A percentile compares a stretch with the other conserved stretches of the same genome.
Evolutionary conservation across 768 basidiomycete species (phyloP).

Genomic region (Chalciporus sphaerocephalus): DNA sequence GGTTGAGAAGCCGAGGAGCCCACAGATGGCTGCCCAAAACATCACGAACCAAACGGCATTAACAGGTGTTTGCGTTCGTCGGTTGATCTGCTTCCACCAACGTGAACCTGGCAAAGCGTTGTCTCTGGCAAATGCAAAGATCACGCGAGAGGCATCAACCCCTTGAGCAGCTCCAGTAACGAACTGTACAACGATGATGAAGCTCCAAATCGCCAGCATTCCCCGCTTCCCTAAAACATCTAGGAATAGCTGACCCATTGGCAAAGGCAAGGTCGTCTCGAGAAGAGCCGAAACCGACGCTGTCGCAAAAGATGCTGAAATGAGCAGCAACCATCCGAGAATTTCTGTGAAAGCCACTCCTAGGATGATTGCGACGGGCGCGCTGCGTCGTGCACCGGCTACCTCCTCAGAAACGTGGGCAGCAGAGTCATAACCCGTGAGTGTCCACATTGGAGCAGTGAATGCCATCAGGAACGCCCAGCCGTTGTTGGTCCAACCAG

Average conservation of each 20-base stretch:
- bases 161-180: conserved; percentile 72
- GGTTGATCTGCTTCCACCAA: conserved; percentile 63
- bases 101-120: conserved; percentile 69
- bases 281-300: conserved; percentile 51
- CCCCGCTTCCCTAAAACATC: conserved; percentile 61
- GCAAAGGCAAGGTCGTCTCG: conserved; percentile 48
- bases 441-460: conserved; percentile 74
- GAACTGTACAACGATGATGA: conserved; percentile 66
- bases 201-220: conserved; percentile 70
- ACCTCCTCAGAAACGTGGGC: conserved; percentile 74
- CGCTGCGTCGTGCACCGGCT: conserved; percentile 56
- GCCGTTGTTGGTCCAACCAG: conserved; percentile 59
- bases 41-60: conserved; percentile 77
- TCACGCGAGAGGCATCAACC: conserved; percentile 70
- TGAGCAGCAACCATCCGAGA: conserved; percentile 62
- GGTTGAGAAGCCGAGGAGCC: conserved; percentile 60
- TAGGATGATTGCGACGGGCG: conserved; percentile 65
- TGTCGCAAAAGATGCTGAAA: conserved; percentile 63
- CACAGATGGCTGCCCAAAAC: conserved; percentile 49
- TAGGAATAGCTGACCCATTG: conserved; percentile 70
- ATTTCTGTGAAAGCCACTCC: conserved; percentile 56
- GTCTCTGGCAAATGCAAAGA: conserved; percentile 72
- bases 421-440: conserved; percentile 76
- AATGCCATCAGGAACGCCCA: conserved; percentile 74
- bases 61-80: conserved; percentile 60